Evolutionary conservation across 495 filamentous ascomycete species (phyloP).

Genomic region (Xylaria sp.): DNA sequence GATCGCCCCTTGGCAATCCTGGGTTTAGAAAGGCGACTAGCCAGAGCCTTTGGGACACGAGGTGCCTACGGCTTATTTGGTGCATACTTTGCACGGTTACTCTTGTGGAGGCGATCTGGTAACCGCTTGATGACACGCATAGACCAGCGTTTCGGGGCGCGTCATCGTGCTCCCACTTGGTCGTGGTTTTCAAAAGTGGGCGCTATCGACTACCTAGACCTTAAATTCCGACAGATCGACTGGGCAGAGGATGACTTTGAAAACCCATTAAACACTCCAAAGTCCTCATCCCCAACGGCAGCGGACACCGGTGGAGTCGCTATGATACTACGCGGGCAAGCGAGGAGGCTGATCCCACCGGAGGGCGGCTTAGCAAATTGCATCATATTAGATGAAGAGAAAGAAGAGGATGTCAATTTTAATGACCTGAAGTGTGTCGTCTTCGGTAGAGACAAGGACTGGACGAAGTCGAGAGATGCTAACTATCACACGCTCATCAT

Average conservation of each 20-base stretch:
- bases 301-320: not conserved
- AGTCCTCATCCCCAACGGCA: not conserved
- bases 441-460: not conserved
- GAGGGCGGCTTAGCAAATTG: not conserved
- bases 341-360: not conserved
- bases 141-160: not conserved
- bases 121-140: conserved; percentile 9
- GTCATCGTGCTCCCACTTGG: conserved; percentile 18
- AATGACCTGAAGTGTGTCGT: not conserved
- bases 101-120: conserved; percentile 34
- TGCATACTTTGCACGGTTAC: conserved; percentile 30
- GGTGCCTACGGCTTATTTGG: conserved; percentile 39
- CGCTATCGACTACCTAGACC: conserved; percentile 13
- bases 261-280: not conserved
- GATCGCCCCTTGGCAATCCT: conserved; percentile 44
- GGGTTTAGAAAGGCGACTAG: conserved; percentile 43
- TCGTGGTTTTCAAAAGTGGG: conserved; percentile 26
- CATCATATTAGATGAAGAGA: not conserved
- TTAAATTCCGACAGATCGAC: conserved; percentile 14
- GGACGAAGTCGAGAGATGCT: not conserved
- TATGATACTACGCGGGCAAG: not conserved
- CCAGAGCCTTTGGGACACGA: conserved; percentile 25
- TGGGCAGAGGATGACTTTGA: conserved; percentile 24
- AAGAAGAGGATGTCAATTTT: not conserved
- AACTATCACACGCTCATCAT: not conserved